Conservation (phyloP, 2,329 filamentous ascomycete species). For the Geosmithia flava region DNA sequence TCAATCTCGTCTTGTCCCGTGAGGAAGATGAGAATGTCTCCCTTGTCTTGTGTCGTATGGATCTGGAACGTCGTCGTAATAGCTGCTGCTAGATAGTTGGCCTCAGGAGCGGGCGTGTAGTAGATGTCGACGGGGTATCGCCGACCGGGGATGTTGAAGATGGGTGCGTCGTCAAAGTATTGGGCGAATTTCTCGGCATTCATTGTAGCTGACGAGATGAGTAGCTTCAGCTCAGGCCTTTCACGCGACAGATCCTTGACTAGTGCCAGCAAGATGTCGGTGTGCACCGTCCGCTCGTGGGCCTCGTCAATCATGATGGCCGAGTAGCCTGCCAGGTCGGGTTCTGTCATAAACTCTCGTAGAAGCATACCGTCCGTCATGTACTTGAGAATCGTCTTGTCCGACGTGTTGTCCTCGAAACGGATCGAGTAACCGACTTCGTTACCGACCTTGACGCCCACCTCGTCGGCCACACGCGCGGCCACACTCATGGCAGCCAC, state of each 20-base stretch:
- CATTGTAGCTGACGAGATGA: slow-evolving; percentile 92
- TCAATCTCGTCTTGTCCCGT: slow-evolving; percentile 97
- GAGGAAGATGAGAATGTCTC: slow-evolving; percentile 88
- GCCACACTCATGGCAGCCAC: slow-evolving; percentile 97
- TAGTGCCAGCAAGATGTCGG: slow-evolving; percentile 78
- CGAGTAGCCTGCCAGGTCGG: slow-evolving; percentile 69
- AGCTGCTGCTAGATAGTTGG: slow-evolving; percentile 83
- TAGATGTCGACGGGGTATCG: slow-evolving; percentile 85
- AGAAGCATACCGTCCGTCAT: slow-evolving; percentile 97
- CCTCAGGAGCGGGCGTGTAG: slow-evolving; percentile 81
- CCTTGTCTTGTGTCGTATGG: slow-evolving; percentile 71
- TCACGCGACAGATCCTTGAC: slow-evolving; percentile 80
- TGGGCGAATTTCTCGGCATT: slow-evolving; percentile 84
- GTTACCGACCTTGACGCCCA: slow-evolving; percentile 77
- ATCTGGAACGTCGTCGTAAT: slow-evolving; percentile 95
- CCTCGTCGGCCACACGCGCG: slow-evolving; percentile 89
- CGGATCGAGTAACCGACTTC: slow-evolving; percentile 93
- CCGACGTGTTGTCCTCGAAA: slow-evolving; percentile 84
- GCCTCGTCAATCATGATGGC: slow-evolving; percentile 96
- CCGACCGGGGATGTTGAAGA: slow-evolving; percentile 88
- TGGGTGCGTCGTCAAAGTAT: slow-evolving; percentile 86
- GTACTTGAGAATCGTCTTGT: slow-evolving; percentile 88
- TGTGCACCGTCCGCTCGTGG: slow-evolving; percentile 84
- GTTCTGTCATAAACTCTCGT: slow-evolving; percentile 80
- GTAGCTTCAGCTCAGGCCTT: slow-evolving; percentile 72